Percentiles rank a stretch among this genome's conserved stretches.
Evolutionary conservation across 345 rosid genomes (phyloP).

Genomic region (Pseudoturritis turrita): DNA sequence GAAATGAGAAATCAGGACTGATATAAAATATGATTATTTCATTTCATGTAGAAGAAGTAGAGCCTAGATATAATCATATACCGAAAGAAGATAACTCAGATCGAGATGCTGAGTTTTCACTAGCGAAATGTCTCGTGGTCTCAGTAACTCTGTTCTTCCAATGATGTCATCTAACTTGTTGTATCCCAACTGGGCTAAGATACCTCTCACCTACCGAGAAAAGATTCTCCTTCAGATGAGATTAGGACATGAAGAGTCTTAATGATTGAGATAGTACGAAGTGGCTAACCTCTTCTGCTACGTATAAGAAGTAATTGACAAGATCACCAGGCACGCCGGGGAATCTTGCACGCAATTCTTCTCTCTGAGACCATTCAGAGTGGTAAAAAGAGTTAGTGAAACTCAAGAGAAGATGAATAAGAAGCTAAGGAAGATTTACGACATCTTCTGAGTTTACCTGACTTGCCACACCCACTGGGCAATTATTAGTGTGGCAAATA

Average conservation of each 20-base stretch:
- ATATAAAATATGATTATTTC: not conserved
- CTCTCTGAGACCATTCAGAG: slow-evolving; percentile 52
- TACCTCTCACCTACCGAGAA: slow-evolving; percentile 70
- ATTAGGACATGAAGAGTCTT: not conserved
- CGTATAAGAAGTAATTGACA: slow-evolving; percentile 87
- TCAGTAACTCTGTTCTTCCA: slow-evolving; percentile 75
- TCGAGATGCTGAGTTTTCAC: slow-evolving; percentile 98
- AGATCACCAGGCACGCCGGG: slow-evolving; percentile 99
- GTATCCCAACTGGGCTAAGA: slow-evolving; percentile 87
- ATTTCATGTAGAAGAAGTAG: not conserved
- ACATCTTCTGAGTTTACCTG: slow-evolving; percentile 48
- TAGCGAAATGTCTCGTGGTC: slow-evolving; percentile 80
- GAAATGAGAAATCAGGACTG: not conserved
- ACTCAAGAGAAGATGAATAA: not conserved
- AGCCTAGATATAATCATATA: slow-evolving; percentile 19
- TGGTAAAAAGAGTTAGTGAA: not conserved
- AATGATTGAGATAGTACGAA: slow-evolving; percentile 2
- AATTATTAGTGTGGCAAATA: slow-evolving; percentile 97
- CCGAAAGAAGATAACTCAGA: slow-evolving; percentile 69
- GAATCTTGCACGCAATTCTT: slow-evolving; percentile 95
- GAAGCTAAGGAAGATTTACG: not conserved
- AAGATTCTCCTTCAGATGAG: not conserved
- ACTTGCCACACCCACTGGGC: slow-evolving; percentile 99
- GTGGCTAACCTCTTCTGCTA: slow-evolving; percentile 88
- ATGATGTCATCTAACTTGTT: slow-evolving; percentile 84